Base-by-base conservation (phyloP, 495 filamentous ascomycete species). In the Hypomontagnella submonticulosa region DNA sequence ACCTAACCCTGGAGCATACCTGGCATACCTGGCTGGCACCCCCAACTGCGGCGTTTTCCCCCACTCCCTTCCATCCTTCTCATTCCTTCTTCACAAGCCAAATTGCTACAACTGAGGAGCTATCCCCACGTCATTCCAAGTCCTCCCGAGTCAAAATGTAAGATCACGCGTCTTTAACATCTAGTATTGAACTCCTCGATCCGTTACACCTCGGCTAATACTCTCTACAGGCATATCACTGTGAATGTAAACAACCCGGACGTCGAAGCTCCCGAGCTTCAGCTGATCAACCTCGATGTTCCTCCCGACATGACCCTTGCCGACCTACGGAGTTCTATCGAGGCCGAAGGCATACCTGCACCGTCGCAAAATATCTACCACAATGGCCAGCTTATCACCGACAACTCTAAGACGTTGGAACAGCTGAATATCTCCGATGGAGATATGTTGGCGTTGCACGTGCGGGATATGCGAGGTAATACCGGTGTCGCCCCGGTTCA, bases 371-470 rank as follows among this genome's bases (percentile, higher is more conserved):
- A 90, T 69, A 85, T 97, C 70, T 95, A 93, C 75, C 92, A 93
- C 79, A 97, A 98, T 72, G 93, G 93, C 57, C 86, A 87, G 42
- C 86, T 95, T 18, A 87, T 99, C 48, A 80, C 76, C 43, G 88
- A 92, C 74, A 88, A 93, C 64, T 75, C 83, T 20, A 90, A 90
- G 74, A 96, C 92, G 4, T 83, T 99, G 47, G 83, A 90, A 54
- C 84, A 95, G 63, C 85, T 91, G n/a, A 84, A 89, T 8, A 90
- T 99, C 66, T 85, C 80, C 23, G 91, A 97, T 76, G 92, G 92
- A 50, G 96, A 97, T 63, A 93, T 99, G 92, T 81, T 99, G 36
- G 92, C 89, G 10, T 83, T 97, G 50, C 89, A 94, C 73, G 87
- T 94, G 60, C 83, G 83, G 66, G 83, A 83, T 59, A 83, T 82